phyloP scores from a whole-genome alignment of 257 asterid species.

The Striga asiatica region DNA sequence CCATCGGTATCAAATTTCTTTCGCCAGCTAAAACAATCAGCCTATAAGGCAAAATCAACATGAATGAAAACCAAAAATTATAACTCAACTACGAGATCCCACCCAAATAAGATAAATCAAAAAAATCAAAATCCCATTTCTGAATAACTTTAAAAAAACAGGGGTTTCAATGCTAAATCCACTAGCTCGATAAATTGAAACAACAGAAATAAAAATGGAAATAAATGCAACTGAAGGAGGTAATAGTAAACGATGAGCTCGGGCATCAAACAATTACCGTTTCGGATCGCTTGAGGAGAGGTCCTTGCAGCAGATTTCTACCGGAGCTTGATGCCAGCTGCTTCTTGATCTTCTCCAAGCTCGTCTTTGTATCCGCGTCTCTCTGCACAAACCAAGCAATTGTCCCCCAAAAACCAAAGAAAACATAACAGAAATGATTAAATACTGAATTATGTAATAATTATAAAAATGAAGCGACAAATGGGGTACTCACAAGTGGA shows the following conservation, averaged over 20 bases:
- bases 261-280: conserved; percentile 34
- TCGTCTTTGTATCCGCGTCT: conserved; percentile 69
- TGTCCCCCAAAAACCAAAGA: background rate
- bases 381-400: conserved; percentile 31
- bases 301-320: conserved; percentile 86
- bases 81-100: background rate
- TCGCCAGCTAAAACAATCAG: no score
- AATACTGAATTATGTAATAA: no score
- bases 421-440: no score
- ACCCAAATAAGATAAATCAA: background rate
- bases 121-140: background rate
- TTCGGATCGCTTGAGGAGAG: conserved; percentile 96
- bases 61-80: background rate
- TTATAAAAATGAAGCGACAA: no score
- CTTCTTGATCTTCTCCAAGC: conserved; percentile 96
- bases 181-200: background rate
- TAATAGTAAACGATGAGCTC: background rate
- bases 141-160: background rate
- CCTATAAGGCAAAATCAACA: no score
- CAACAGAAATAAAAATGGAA: background rate
- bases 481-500: no score
- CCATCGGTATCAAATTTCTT: no score
- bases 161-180: background rate
- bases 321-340: conserved; percentile 97
- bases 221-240: conserved; percentile 13